Evolutionary conservation across 148 eudicot species (phyloP).

Genomic region (Suaeda aralocaspica): DNA sequence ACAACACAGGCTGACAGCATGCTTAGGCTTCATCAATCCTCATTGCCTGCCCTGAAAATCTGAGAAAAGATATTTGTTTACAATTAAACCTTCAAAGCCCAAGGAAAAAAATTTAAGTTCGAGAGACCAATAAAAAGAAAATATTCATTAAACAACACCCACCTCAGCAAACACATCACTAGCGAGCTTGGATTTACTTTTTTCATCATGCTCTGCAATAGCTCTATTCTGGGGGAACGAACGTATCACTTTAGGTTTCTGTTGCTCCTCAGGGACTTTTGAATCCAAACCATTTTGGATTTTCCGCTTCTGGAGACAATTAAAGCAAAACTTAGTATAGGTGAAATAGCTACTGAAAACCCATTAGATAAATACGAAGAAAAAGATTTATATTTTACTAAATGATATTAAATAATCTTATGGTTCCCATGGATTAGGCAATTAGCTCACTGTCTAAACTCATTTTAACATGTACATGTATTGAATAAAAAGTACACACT

Average conservation of each 20-base stretch:
- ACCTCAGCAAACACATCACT: constrained; percentile 47
- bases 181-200: constrained; percentile 50
- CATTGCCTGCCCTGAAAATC: constrained; percentile 9
- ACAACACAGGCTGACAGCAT: background rate
- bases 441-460: no score
- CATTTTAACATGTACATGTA: no score
- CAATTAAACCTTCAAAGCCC: background rate
- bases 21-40: constrained; percentile 10
- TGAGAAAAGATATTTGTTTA: background rate
- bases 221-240: constrained; percentile 58
- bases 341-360: background rate
- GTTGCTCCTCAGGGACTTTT: constrained; percentile 29
- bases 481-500: no score
- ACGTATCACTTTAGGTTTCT: constrained; percentile 41
- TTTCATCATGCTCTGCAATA: constrained; percentile 31
- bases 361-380: no score
- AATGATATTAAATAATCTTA: no score
- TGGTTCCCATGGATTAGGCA: no score
- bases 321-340: background rate
- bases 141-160: constrained; percentile 2
- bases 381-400: no score
- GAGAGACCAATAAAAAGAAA: background rate
- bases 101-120: background rate
- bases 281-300: constrained; percentile 34
- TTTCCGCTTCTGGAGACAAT: constrained; percentile 53